Percentiles rank a stretch among this genome's conserved stretches.
phyloP scores from a whole-genome alignment of 2,329 filamentous ascomycete species.

The Bipolaris oryzae region DNA sequence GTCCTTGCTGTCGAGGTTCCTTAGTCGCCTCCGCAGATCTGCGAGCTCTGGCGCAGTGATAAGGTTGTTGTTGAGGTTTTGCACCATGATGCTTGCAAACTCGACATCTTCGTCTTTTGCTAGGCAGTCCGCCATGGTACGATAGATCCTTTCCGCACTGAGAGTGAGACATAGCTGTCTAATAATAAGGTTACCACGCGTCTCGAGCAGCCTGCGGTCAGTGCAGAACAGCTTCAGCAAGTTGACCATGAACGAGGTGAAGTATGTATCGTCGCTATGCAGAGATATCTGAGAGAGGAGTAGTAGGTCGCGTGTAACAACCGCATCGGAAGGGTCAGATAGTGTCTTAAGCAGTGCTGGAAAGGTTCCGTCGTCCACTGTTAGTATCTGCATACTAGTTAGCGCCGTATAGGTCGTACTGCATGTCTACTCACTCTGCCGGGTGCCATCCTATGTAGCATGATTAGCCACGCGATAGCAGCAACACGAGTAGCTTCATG shows the following conservation, averaged over 20 bases:
- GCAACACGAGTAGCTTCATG: conserved; percentile 95
- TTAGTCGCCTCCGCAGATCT: conserved; percentile 84
- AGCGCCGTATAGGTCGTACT: not conserved
- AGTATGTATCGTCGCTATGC: conserved; percentile 97
- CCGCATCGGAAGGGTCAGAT: conserved; percentile 91
- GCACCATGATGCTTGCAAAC: conserved; percentile 99
- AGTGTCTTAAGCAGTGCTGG: conserved; percentile 94
- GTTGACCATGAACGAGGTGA: conserved; percentile 97
- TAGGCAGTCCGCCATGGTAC: conserved; percentile 92
- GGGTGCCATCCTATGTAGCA: conserved; percentile 95
- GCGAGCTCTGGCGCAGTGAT: conserved; percentile 95
- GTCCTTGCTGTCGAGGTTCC: conserved; percentile 92
- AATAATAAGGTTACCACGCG: conserved; percentile 93
- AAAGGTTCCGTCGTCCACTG: conserved; percentile 97
- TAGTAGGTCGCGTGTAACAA: conserved; percentile 92
- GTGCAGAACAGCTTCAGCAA: conserved; percentile 94
- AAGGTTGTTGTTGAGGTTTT: conserved; percentile 98
- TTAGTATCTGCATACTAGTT: conserved; percentile 59
- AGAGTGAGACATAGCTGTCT: conserved; percentile 91
- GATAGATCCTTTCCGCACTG: conserved; percentile 92
- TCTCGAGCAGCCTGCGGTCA: conserved; percentile 87
- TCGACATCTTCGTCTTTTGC: conserved; percentile 98
- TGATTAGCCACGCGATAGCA: conserved; percentile 93
- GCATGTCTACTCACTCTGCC: conserved; percentile 67
- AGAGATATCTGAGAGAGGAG: conserved; percentile 93